Conservation (phyloP, 139 green algal genomes). For the Marvania coccoides region DNA sequence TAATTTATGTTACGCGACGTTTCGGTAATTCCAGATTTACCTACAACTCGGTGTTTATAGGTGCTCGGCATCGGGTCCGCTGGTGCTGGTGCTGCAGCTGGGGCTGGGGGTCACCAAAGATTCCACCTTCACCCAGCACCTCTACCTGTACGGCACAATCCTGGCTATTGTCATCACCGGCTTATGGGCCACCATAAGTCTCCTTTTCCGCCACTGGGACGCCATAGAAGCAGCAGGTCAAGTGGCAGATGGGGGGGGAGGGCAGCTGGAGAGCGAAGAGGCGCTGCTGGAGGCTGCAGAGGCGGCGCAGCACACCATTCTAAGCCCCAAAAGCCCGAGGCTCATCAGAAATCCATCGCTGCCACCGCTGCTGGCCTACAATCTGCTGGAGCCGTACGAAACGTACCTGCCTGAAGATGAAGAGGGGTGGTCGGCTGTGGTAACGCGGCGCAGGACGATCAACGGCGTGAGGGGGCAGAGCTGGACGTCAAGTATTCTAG, state of each 20-base stretch:
- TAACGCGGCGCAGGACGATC: not conserved
- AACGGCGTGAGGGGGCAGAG: too few relatives aligned
- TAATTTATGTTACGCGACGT: conserved; percentile 35
- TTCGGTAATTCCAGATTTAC: too few relatives aligned
- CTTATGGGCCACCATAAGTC: conserved; percentile 20
- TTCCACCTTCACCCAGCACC: conserved; percentile 26
- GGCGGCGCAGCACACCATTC: not conserved
- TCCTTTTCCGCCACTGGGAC: conserved; percentile 39
- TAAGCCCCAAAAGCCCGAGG: not conserved
- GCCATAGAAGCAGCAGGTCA: conserved; percentile 25
- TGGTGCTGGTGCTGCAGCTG: conserved; percentile 62
- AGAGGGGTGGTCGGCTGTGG: not conserved
- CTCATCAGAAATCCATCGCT: not conserved
- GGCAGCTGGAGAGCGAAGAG: not conserved
- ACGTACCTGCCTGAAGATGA: not conserved
- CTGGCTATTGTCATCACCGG: conserved; percentile 3
- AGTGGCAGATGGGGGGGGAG: not conserved
- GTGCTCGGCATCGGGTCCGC: conserved; percentile 27
- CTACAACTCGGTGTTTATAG: too few relatives aligned
- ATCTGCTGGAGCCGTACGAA: not conserved
- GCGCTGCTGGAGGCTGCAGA: not conserved
- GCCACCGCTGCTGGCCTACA: not conserved
- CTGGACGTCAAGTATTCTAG: too few relatives aligned
- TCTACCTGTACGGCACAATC: conserved; percentile 51
- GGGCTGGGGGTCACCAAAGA: not conserved